Evolutionary conservation across 2,329 filamentous ascomycete genomes (phyloP).

Genomic region (Pseudopithomyces chartarum): DNA sequence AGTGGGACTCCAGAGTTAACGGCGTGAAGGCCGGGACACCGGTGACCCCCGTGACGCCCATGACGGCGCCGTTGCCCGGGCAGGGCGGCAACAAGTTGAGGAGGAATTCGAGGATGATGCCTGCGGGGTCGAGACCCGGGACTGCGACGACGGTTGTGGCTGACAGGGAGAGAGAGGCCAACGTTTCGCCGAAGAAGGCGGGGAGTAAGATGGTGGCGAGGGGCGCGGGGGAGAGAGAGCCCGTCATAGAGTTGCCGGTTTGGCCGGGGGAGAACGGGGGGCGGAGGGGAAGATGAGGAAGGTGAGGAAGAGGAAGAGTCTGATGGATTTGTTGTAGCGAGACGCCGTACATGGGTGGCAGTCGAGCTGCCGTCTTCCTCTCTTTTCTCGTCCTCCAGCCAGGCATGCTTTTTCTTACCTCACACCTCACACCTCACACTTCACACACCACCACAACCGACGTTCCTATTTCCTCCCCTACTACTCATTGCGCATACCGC

Average conservation of each 20-base stretch:
- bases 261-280: conserved; percentile 27
- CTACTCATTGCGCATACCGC: no score
- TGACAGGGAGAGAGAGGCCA: no score
- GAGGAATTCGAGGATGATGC: conserved; percentile 35
- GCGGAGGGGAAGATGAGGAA: conserved; percentile 30
- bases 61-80: conserved; percentile 36
- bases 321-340: conserved; percentile 41
- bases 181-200: conserved; percentile 15
- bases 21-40: conserved; percentile 36
- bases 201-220: conserved; percentile 34
- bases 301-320: conserved; percentile 43
- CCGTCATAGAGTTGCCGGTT: conserved; percentile 38
- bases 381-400: no score
- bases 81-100: conserved; percentile 38
- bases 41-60: conserved; percentile 39
- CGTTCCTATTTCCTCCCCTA: no score
- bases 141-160: no score
- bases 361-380: no score
- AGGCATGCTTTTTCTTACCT: no score
- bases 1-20: conserved; percentile 34
- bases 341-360: neutral
- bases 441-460: neutral
- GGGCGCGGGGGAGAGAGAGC: conserved; percentile 43
- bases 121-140: conserved; percentile 19
- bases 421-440: neutral